phyloP scores from a whole-genome alignment of 2,329 filamentous ascomycete species.

The Fusarium falciforme region DNA sequence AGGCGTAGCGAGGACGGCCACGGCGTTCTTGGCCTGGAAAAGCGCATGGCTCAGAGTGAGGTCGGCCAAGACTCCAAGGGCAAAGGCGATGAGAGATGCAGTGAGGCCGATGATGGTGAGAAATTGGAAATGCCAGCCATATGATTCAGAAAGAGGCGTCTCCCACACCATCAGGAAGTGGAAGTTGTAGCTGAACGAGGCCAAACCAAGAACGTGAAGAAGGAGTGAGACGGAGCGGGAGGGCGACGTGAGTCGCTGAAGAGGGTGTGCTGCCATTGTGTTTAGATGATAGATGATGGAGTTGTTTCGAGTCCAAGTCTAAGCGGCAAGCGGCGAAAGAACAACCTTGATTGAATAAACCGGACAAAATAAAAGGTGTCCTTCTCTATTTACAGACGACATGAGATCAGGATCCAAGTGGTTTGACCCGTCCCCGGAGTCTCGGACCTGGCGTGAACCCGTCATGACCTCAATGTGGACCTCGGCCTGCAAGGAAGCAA shows the following conservation, averaged over 20 bases:
- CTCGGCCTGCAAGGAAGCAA: not conserved
- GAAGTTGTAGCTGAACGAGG: slow-evolving; percentile 66
- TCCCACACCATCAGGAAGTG: slow-evolving; percentile 62
- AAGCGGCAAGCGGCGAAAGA: not conserved
- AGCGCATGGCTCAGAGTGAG: slow-evolving; percentile 67
- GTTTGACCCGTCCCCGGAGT: slow-evolving; percentile 16
- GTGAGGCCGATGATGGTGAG: slow-evolving; percentile 79
- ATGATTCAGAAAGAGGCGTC: slow-evolving; percentile 65
- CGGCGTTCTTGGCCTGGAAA: slow-evolving; percentile 74
- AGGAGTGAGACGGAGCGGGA: slow-evolving; percentile 71
- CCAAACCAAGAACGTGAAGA: slow-evolving; percentile 67
- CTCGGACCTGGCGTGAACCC: slow-evolving; percentile 31
- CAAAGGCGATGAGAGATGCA: slow-evolving; percentile 70
- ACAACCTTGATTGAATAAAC: not conserved
- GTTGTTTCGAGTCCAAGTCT: not conserved
- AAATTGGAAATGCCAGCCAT: slow-evolving; percentile 77
- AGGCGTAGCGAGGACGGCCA: slow-evolving; percentile 74
- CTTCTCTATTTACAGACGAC: slow-evolving; percentile 10
- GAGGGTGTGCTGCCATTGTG: slow-evolving; percentile 64
- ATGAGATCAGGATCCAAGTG: slow-evolving; percentile 14
- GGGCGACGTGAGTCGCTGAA: slow-evolving; percentile 75
- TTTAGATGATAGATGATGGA: not conserved
- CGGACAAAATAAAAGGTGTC: not conserved
- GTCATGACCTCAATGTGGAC: slow-evolving; percentile 40
- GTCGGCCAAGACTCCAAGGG: slow-evolving; percentile 72